A percentile compares a stretch with the other conserved stretches of the same genome.
Evolutionary conservation across 2,329 filamentous ascomycete genomes (phyloP).

Genomic region (Venturia oleaginea): DNA sequence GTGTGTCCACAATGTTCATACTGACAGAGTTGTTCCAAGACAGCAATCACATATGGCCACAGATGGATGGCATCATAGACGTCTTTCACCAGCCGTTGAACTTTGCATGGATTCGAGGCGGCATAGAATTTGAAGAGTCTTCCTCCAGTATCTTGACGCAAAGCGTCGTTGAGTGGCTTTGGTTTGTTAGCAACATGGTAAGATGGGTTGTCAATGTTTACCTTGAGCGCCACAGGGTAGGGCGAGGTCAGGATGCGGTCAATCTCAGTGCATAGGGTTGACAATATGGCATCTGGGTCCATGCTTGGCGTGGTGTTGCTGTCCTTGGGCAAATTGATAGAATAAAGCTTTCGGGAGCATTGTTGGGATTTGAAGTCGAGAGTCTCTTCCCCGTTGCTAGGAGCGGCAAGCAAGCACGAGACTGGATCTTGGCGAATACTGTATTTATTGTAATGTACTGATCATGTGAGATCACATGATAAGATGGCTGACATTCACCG

Average conservation of each 20-base stretch:
- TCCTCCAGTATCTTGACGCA: background rate
- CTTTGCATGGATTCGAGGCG: conserved; percentile 8
- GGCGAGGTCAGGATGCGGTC: conserved; percentile 38
- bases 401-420: no score
- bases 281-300: background rate
- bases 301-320: background rate
- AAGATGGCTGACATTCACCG: no score
- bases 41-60: conserved; percentile 2
- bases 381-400: no score
- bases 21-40: conserved; percentile 4
- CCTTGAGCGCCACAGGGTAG: conserved; percentile 43
- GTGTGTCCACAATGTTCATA: background rate
- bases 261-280: conserved; percentile 32
- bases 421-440: no score
- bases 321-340: no score
- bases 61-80: background rate
- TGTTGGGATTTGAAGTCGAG: no score
- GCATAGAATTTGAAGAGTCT: background rate
- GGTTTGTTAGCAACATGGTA: conserved; percentile 1
- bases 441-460: no score
- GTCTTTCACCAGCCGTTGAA: background rate
- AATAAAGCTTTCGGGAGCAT: no score
- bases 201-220: conserved; percentile 30
- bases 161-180: conserved; percentile 5
- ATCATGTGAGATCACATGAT: no score